A percentile compares a stretch with the other conserved stretches of the same genome.
phyloP scores from a whole-genome alignment of 176 grass and related monocot genomes.

The Triticum turgidum region DNA sequence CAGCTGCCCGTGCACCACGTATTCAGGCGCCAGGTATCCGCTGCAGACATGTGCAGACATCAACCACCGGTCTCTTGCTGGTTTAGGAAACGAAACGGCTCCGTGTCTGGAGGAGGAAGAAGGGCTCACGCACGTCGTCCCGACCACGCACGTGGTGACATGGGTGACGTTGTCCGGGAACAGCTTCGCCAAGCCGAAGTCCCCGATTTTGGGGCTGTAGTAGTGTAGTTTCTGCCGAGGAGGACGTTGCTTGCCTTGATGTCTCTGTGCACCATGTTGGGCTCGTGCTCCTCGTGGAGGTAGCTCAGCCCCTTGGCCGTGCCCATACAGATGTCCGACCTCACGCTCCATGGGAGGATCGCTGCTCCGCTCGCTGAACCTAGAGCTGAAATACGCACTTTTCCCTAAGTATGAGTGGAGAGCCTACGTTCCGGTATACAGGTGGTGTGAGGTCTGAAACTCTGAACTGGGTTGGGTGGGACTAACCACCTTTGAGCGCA shows the following conservation, averaged over 20 bases:
- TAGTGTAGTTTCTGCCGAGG: constrained; percentile 30
- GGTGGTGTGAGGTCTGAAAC: no score
- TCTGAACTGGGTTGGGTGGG: no score
- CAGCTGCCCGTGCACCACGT: constrained; percentile 45
- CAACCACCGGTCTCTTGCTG: neutral
- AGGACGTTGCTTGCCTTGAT: constrained; percentile 34
- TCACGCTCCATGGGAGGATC: constrained; percentile 30
- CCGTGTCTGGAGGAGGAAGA: neutral
- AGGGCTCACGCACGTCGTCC: constrained; percentile 37
- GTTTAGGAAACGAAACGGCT: neutral
- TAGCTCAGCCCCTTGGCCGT: constrained; percentile 48
- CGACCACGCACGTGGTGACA: constrained; percentile 51
- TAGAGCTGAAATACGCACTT: neutral
- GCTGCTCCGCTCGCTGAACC: constrained; percentile 6
- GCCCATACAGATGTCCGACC: constrained; percentile 45
- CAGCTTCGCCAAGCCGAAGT: constrained; percentile 58
- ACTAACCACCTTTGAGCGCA: constrained; percentile 32
- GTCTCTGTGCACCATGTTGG: constrained; percentile 50
- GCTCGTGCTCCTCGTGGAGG: constrained; percentile 56
- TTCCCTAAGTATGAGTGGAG: no score
- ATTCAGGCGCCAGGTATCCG: constrained; percentile 53
- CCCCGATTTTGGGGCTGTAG: constrained; percentile 41
- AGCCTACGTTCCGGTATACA: neutral
- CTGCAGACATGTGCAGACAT: neutral
- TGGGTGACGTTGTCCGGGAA: constrained; percentile 48